Percentiles rank a stretch among this genome's conserved stretches.
Conservation (phyloP, 208 protist genomes). For the Balamuthia mandrillaris region DNA sequence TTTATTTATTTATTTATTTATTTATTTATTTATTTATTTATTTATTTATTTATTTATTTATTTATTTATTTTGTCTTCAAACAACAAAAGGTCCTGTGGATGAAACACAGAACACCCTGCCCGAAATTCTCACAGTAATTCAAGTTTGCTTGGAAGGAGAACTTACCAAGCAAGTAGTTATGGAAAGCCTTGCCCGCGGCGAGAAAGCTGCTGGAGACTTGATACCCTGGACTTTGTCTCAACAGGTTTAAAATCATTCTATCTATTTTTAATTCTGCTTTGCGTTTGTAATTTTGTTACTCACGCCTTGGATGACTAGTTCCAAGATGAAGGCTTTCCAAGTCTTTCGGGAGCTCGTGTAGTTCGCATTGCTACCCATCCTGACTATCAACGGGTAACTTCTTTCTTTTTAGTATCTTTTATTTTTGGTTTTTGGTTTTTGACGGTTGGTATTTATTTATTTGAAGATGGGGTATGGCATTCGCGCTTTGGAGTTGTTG, state of each 20-base stretch:
- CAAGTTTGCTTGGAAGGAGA: constrained; percentile 95
- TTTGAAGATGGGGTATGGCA: constrained; percentile 91
- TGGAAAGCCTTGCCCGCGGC: constrained; percentile 80
- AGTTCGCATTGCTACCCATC: constrained; percentile 97
- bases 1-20: neutral
- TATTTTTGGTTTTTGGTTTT: neutral
- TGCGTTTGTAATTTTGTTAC: neutral
- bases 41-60: neutral
- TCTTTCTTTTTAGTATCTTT: neutral
- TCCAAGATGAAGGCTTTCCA: constrained; percentile 87
- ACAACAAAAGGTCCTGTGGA: constrained; percentile 52
- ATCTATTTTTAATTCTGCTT: neutral
- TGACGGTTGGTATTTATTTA: neutral
- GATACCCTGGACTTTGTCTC: constrained; percentile 98
- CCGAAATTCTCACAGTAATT: constrained; percentile 95
- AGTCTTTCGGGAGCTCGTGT: constrained; percentile 91
- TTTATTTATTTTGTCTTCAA: neutral
- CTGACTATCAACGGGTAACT: constrained; percentile 80
- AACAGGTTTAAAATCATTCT: constrained; percentile 61
- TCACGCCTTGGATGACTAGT: constrained; percentile 66
- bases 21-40: neutral
- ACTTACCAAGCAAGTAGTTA: constrained; percentile 84
- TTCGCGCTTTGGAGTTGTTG: constrained; percentile 85
- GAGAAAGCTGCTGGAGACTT: constrained; percentile 93
- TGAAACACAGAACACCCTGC: constrained; percentile 67